Evolutionary conservation across 495 filamentous ascomycete genomes (phyloP), one percentile per base, ranked within the genome.

Genomic region (Rostrohypoxylon terebratum): DNA sequence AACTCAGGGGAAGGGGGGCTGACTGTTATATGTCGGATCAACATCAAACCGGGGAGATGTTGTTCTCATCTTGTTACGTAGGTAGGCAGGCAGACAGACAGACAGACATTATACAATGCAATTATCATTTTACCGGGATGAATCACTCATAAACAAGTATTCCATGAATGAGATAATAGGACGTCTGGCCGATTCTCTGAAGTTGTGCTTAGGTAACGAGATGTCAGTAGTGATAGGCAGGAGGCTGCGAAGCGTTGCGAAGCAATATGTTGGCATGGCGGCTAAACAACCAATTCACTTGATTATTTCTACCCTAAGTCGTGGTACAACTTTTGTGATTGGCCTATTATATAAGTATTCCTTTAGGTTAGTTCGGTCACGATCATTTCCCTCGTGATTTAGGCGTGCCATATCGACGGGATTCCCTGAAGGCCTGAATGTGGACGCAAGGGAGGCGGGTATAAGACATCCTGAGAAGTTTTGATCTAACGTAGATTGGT

Each of bases 391-490:
- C 16, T 9, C 13, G 2, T 1, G 10, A 31, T 1, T 31, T 6
- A 55, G 9, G 18, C 10, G 38, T 42, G 9, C 34, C 23, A 28
- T 50, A 16, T 54, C 10, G 34, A 38, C 33, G 28, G 16, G 34
- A 31, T 33, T 40, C 59, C 47, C 20, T 36, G 13, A 36, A 54
- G 28, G 34, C 50, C 25, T 18, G 23, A 40, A 33, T 38, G 14
- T 57, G 48, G 58, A 65, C 40, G 64, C 48, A 74, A 69, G 58
- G 62, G 57, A 61, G 66, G 48, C 48, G 31, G 63, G 58, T 63
- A 64, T 59, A 58, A 62, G 38, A 42, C 66, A 44, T 47, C 48
- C 38, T 20, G 53, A 63, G 59, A 68, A 55, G 59, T 58, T 66
- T 58, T 33, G 48, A 63, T 61, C 47, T 58, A 69, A 53, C 48